Conservation (phyloP, 2,329 filamentous ascomycete genomes). For the Lizonia empirigonia region DNA sequence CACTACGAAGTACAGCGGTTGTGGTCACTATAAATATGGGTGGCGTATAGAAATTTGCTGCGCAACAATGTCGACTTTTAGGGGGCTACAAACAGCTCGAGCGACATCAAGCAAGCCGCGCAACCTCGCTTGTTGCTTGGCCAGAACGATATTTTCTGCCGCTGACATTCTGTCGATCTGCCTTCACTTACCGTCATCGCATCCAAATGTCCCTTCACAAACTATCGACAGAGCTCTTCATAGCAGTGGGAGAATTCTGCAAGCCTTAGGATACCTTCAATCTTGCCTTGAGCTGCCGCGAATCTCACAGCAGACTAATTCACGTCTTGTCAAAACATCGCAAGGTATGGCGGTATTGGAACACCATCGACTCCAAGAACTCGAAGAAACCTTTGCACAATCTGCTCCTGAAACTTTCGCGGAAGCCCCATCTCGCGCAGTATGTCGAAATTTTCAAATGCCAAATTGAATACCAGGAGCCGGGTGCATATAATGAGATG, state of each 20-base stretch:
- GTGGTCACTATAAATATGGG: too few relatives aligned
- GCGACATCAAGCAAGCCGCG: too few relatives aligned
- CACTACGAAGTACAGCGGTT: too few relatives aligned
- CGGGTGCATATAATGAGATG: not conserved
- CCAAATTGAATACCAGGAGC: not conserved
- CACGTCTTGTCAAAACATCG: not conserved
- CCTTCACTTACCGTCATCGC: not conserved
- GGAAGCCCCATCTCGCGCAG: not conserved
- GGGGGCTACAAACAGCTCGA: too few relatives aligned
- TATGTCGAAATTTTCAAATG: not conserved
- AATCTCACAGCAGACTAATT: not conserved
- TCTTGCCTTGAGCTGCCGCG: not conserved
- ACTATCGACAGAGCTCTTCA: not conserved
- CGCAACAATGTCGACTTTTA: too few relatives aligned
- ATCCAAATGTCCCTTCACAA: not conserved
- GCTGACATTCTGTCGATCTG: not conserved
- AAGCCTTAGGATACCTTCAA: not conserved
- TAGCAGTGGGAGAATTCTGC: not conserved
- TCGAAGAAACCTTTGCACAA: not conserved
- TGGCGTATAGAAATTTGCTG: too few relatives aligned
- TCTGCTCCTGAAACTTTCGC: not conserved
- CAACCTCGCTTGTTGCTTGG: not conserved
- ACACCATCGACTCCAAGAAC: not conserved
- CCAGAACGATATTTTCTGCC: not conserved
- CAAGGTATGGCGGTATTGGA: not conserved